Evolutionary conservation across 1,284 basidiomycete genomes (phyloP).

Genomic region (Rhodofomes roseus): DNA sequence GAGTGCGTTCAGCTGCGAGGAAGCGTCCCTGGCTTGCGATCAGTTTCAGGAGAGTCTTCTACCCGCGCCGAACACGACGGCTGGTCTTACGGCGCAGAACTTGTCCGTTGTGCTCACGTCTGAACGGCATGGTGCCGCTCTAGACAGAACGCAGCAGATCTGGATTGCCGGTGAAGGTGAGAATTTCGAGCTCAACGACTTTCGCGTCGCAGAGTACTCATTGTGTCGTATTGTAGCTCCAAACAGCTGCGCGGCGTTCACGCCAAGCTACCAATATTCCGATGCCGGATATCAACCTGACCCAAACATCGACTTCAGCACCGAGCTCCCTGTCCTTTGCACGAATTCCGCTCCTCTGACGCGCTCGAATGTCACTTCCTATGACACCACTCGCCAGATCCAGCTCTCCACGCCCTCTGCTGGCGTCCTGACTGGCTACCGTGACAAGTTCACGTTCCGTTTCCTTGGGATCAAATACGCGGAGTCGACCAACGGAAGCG

Average conservation of each 20-base stretch:
- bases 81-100: slow-evolving; percentile 7
- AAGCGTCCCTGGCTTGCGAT: slow-evolving; percentile 5
- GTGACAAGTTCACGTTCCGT: slow-evolving; percentile 13
- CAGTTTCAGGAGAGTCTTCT: slow-evolving; percentile 8
- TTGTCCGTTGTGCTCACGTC: slow-evolving; percentile 6
- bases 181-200: not conserved
- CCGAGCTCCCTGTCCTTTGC: slow-evolving; percentile 9
- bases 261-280: slow-evolving; percentile 2
- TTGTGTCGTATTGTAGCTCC: not conserved
- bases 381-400: slow-evolving; percentile 12
- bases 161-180: slow-evolving; percentile 6
- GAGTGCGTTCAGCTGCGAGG: slow-evolving; percentile 4
- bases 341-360: slow-evolving; percentile 14
- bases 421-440: slow-evolving; percentile 10
- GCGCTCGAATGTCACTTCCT: slow-evolving; percentile 12
- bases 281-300: not conserved
- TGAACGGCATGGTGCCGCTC: slow-evolving; percentile 7
- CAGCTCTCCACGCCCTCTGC: slow-evolving; percentile 8
- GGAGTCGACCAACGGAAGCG: slow-evolving; percentile 5
- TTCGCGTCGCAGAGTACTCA: not conserved
- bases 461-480: slow-evolving; percentile 13
- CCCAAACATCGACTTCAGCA: not conserved
- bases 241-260: slow-evolving; percentile 3
- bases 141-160: not conserved
- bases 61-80: slow-evolving; percentile 4